Percentiles rank a stretch among this genome's conserved stretches.
phyloP scores from a whole-genome alignment of 768 basidiomycete species.

The Polyporus arcularius region DNA sequence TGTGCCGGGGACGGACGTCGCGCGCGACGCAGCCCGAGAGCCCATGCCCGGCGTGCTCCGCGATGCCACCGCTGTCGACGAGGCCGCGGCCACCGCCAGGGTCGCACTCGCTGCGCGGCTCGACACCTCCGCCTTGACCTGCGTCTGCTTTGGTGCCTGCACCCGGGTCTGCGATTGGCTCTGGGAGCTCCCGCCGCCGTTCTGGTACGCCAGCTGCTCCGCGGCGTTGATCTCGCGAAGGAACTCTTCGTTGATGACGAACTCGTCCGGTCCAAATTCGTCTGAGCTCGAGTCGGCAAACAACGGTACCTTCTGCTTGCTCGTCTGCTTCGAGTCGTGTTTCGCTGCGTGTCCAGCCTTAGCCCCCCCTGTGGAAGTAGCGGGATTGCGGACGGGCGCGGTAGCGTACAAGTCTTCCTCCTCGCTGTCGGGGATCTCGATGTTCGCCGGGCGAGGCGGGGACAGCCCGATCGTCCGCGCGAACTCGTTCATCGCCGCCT shows the following conservation, averaged over 20 bases:
- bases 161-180: not conserved
- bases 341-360: not conserved
- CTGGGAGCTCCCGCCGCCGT: not conserved
- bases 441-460: conserved; percentile 19
- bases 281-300: conserved; percentile 10
- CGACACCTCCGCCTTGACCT: conserved; percentile 10
- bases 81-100: not conserved
- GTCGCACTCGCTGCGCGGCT: not conserved
- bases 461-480: conserved; percentile 28
- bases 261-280: conserved; percentile 28
- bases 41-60: not conserved
- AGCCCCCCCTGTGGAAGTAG: not conserved
- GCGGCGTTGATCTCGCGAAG: conserved; percentile 40
- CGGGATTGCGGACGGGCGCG: not conserved
- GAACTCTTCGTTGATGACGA: conserved; percentile 41
- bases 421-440: conserved; percentile 34
- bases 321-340: not conserved
- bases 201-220: conserved; percentile 30
- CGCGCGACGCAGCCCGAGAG: not conserved
- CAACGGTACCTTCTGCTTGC: not conserved
- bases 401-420: conserved; percentile 15
- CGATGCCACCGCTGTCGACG: not conserved
- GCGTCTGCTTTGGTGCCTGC: not conserved
- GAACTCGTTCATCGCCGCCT: conserved; percentile 31
- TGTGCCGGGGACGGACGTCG: conserved; percentile 3